Conservation (phyloP, 176 grass and related monocot species). For the Elaeis guineensis region DNA sequence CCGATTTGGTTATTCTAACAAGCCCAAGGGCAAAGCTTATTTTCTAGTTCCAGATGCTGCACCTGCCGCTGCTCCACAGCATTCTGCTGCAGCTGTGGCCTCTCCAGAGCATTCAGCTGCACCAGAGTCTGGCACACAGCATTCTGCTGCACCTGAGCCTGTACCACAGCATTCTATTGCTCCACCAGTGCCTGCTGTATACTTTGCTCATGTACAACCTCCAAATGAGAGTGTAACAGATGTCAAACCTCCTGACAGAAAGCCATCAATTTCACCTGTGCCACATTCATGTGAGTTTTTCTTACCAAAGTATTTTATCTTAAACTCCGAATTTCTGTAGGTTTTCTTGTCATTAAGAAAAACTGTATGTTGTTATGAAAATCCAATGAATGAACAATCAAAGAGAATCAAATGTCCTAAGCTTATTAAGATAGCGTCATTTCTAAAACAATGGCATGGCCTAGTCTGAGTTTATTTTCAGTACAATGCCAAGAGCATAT, state of each 20-base stretch:
- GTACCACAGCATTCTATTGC: constrained; percentile 21
- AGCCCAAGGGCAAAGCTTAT: neutral
- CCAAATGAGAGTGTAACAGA: constrained; percentile 20
- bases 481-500: too few relatives aligned
- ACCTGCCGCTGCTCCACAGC: constrained; percentile 39
- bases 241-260: constrained; percentile 16
- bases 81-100: constrained; percentile 23
- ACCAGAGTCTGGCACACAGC: constrained; percentile 26
- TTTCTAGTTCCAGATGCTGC: constrained; percentile 10
- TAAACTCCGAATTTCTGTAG: too few relatives aligned
- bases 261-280: constrained; percentile 30
- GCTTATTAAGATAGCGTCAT: too few relatives aligned
- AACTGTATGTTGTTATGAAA: too few relatives aligned
- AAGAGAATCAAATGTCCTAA: too few relatives aligned
- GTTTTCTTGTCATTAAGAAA: too few relatives aligned
- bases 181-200: constrained; percentile 28
- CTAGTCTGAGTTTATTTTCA: too few relatives aligned
- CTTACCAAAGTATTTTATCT: neutral
- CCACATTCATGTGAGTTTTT: constrained; percentile 45
- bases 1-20: constrained; percentile 7
- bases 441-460: too few relatives aligned
- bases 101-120: constrained; percentile 4
- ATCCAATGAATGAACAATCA: too few relatives aligned
- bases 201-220: constrained; percentile 35
- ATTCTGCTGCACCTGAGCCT: constrained; percentile 25